Percentiles rank a stretch among this genome's conserved stretches.
These are phyloP conservation scores for Eustoma russellianum DNA, from an alignment of 257 asterid genomes.

Conservation along the genomic window DNA sequence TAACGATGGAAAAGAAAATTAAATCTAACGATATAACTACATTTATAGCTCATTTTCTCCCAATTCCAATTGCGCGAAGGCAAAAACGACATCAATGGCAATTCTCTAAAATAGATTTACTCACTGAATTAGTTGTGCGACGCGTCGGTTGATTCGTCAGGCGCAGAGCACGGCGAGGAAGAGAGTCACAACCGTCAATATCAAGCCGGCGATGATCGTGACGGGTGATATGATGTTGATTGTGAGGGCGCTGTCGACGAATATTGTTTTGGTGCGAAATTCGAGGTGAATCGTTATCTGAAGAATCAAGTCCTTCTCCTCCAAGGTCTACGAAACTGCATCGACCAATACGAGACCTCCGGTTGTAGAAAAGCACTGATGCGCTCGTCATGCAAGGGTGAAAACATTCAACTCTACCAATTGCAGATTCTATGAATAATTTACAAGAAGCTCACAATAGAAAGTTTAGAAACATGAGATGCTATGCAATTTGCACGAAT, in stretches of 20 bases:
- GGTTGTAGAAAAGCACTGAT: slow-evolving; percentile 59
- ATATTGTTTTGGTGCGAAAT: slow-evolving; percentile 10
- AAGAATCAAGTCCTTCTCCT: slow-evolving; percentile 7
- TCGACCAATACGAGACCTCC: slow-evolving; percentile 77
- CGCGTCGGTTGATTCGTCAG: too few relatives aligned
- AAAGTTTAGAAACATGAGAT: not conserved
- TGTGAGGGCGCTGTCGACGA: too few relatives aligned
- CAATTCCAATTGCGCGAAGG: too few relatives aligned
- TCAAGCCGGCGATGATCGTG: slow-evolving; percentile 41
- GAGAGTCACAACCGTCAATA: slow-evolving; percentile 38
- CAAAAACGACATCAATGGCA: too few relatives aligned
- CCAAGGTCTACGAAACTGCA: slow-evolving; percentile 24
- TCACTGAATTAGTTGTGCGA: too few relatives aligned
- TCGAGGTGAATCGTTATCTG: slow-evolving; percentile 12
- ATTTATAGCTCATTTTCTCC: too few relatives aligned
- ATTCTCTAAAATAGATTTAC: too few relatives aligned
- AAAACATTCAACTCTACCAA: slow-evolving; percentile 1
- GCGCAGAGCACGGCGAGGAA: slow-evolving; percentile 33
- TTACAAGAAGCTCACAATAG: not conserved
- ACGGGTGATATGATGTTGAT: slow-evolving; percentile 25
- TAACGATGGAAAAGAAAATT: too few relatives aligned
- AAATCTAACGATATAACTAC: too few relatives aligned
- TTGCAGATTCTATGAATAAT: too few relatives aligned
- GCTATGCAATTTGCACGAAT: not conserved
- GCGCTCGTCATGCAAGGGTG: slow-evolving; percentile 75